Base-by-base conservation (phyloP, 768 basidiomycete species). In the Boletus sensibilis region DNA sequence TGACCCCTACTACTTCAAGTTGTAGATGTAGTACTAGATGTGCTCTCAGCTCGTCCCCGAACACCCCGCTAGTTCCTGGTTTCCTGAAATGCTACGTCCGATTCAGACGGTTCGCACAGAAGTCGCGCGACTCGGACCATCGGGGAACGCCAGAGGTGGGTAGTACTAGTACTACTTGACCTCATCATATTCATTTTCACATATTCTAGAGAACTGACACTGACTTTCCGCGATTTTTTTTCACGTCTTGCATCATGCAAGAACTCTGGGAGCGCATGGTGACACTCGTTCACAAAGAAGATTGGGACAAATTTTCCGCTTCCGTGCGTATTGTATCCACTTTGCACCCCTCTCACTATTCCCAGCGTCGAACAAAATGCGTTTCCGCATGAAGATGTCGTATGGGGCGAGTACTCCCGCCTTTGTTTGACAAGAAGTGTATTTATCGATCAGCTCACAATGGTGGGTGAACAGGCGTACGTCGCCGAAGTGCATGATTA, bases 41-140 rank as follows among this genome's bases (percentile, higher is more conserved):
- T 21, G 5, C 13, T 51, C 48, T 49, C 13, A 56, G 16, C 18
- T 33, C 16, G 1, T n/a, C n/a, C n/a, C n/a, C n/a, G 1, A 23
- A 45, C 20, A 7, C 11, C 16, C 1, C 9, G 4, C 35, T 20
- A 88, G 90, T 79, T 0, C 79, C 90, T 0, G 94, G 94, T 12
- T 97, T 87, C 65, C 75, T 97, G 61, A 96, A 94, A 73, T 90
- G 91, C 34, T 94, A 93, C 57, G 90, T 95, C 0, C 82, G 94
- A n/a, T n/a, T n/a, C n/a, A n/a, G n/a, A 2, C 78, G 94, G 27
- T 97, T 97, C 64, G 92, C 94, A 0, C 93, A 96, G 72, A 82
- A 84, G 67, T 95, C 92, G 53, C 90, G 93, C 68, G 94, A 98
- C n/a, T n/a, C n/a, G n/a, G n/a, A n/a, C 67, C 94, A 98, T 72